A percentile compares a stretch with the other conserved stretches of the same genome.
phyloP scores from a whole-genome alignment of 768 basidiomycete genomes.

The Porphyrellus cyaneotinctus region DNA sequence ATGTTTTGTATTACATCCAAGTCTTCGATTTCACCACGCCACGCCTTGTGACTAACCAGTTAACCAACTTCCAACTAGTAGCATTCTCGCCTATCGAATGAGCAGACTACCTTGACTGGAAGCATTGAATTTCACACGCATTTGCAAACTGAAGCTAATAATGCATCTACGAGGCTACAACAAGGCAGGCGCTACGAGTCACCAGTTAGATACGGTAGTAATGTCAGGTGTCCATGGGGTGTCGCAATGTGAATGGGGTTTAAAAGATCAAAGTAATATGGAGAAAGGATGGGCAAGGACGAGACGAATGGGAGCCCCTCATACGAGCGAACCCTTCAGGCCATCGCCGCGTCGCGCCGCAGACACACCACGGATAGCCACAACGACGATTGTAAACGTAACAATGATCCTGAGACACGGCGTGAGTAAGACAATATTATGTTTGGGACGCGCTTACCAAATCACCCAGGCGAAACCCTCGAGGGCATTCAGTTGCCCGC shows the following conservation, averaged over 20 bases:
- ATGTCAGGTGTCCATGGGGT: slow-evolving; percentile 15
- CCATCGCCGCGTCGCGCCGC: slow-evolving; percentile 67
- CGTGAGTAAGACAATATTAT: background rate
- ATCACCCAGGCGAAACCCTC: slow-evolving; percentile 74
- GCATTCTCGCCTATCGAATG: too few species aligned
- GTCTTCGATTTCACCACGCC: too few species aligned
- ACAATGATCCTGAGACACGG: slow-evolving; percentile 50
- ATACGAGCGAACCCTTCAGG: slow-evolving; percentile 51
- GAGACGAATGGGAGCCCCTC: slow-evolving; percentile 2
- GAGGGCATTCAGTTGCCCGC: slow-evolving; percentile 72
- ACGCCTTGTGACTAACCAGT: too few species aligned
- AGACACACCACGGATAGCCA: slow-evolving; percentile 56
- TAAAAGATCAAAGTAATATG: background rate
- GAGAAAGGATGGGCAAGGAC: slow-evolving; percentile 5
- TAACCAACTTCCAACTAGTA: too few species aligned
- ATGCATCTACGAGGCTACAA: slow-evolving; percentile 1
- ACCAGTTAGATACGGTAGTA: background rate
- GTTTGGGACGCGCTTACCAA: slow-evolving; percentile 41
- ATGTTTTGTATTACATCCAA: too few species aligned
- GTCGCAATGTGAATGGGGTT: slow-evolving; percentile 11
- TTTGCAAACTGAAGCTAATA: background rate
- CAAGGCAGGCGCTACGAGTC: background rate
- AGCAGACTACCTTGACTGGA: too few species aligned
- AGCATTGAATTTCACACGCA: too few species aligned
- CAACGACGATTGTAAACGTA: slow-evolving; percentile 55